Percentiles rank a stretch among this genome's conserved stretches.
Evolutionary conservation across 352 stramenopile species (phyloP).

Genomic region (Peronospora farinosa): DNA sequence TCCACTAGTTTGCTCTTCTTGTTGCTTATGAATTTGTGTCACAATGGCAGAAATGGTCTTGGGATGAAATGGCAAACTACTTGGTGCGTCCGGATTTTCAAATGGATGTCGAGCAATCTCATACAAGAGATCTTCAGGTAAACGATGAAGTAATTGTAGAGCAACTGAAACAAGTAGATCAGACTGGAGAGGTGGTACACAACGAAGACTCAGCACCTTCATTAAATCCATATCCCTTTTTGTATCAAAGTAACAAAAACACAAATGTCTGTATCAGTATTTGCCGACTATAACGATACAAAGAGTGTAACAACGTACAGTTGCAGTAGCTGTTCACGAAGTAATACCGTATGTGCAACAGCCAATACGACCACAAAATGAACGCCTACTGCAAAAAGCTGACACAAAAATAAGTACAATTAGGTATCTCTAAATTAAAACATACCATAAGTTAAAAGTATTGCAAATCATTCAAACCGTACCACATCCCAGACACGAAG

Average conservation of each 20-base stretch:
- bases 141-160: slow-evolving; percentile 77
- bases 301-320: slow-evolving; percentile 42
- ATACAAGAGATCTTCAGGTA: slow-evolving; percentile 79
- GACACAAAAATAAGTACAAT: background rate
- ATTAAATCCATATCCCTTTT: slow-evolving; percentile 84
- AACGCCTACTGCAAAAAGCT: slow-evolving; percentile 87
- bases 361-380: slow-evolving; percentile 89
- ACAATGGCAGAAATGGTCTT: slow-evolving; percentile 48
- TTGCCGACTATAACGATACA: background rate
- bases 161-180: slow-evolving; percentile 83
- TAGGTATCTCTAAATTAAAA: background rate
- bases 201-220: slow-evolving; percentile 85
- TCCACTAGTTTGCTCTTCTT: slow-evolving; percentile 15
- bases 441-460: background rate
- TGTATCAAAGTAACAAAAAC: background rate
- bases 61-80: slow-evolving; percentile 50
- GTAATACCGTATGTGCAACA: slow-evolving; percentile 81
- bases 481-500: slow-evolving; percentile 89
- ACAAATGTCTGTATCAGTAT: background rate
- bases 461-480: slow-evolving; percentile 2
- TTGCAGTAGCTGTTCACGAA: slow-evolving; percentile 77
- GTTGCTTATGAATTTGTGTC: slow-evolving; percentile 31
- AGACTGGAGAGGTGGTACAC: slow-evolving; percentile 69
- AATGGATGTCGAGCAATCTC: slow-evolving; percentile 85
- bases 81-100: slow-evolving; percentile 48